Percentiles rank a stretch among this genome's conserved stretches.
Conservation (phyloP, 306 rosid genomes). For the Canavalia ensiformis region DNA sequence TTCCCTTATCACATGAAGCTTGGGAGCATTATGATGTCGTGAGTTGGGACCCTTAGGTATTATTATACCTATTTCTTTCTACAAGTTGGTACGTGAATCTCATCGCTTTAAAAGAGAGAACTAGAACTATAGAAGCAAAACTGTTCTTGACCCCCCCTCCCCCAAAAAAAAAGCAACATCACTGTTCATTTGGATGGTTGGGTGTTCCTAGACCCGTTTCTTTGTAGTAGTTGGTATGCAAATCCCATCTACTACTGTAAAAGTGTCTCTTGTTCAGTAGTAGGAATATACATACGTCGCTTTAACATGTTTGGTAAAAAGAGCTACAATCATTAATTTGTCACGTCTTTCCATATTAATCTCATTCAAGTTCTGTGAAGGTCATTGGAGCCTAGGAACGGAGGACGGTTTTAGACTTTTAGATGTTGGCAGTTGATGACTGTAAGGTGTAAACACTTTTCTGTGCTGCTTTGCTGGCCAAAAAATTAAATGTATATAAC, state of each 20-base stretch:
- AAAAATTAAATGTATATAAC: background rate
- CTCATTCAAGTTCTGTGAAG: background rate
- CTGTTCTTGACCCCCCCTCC: background rate
- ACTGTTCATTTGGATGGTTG: background rate
- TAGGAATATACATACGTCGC: background rate
- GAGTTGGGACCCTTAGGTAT: background rate
- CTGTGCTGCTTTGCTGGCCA: background rate
- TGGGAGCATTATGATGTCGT: background rate
- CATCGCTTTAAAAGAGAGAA: background rate
- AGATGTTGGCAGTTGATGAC: background rate
- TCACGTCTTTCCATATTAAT: slow-evolving; percentile 2
- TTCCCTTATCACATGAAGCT: slow-evolving; percentile 32
- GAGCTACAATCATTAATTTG: background rate
- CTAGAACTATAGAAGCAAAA: background rate
- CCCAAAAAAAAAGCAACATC: background rate
- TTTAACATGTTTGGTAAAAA: slow-evolving; percentile 5
- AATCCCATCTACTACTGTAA: background rate
- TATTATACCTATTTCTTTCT: background rate
- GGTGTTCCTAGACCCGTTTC: background rate
- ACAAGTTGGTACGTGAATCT: slow-evolving; percentile 31
- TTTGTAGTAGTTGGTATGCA: background rate
- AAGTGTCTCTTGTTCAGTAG: slow-evolving; percentile 1
- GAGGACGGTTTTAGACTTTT: background rate
- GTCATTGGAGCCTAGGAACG: background rate
- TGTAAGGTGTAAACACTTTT: background rate